Evolutionary conservation across 2,329 filamentous ascomycete species (phyloP).

Genomic region (Ophiostoma sp.): DNA sequence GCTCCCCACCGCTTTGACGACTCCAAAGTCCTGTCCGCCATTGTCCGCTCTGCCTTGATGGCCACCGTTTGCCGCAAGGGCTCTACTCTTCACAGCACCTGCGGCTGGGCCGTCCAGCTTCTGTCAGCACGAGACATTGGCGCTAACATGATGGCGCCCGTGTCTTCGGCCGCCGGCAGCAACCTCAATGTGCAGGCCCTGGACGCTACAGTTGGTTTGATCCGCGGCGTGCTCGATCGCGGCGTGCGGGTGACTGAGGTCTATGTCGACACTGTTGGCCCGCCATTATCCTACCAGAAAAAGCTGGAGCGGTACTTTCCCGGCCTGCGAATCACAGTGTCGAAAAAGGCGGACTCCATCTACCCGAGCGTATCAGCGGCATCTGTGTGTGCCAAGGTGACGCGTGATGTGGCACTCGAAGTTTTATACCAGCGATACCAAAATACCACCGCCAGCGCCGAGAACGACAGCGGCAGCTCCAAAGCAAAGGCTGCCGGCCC

Average conservation of each 20-base stretch:
- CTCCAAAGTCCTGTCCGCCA: constrained; percentile 81
- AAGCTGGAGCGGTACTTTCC: constrained; percentile 82
- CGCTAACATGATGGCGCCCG: constrained; percentile 66
- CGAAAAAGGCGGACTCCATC: constrained; percentile 86
- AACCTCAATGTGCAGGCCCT: constrained; percentile 96
- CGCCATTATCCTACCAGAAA: constrained; percentile 74
- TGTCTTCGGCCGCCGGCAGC: constrained; percentile 55
- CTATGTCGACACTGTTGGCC: constrained; percentile 92
- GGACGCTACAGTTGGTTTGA: constrained; percentile 81
- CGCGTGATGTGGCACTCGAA: constrained; percentile 82
- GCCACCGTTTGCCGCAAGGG: constrained; percentile 59
- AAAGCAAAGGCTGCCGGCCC: neutral
- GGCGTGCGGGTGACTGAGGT: constrained; percentile 83
- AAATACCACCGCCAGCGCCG: constrained; percentile 30
- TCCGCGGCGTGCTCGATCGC: constrained; percentile 66
- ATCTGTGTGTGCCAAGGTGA: constrained; percentile 93
- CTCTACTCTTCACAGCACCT: constrained; percentile 46
- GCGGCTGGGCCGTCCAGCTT: constrained; percentile 77
- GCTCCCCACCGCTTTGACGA: constrained; percentile 84
- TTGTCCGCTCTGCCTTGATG: constrained; percentile 69
- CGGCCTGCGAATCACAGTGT: constrained; percentile 65
- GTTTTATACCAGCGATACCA: constrained; percentile 55
- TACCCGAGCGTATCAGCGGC: constrained; percentile 92
- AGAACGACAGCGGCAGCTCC: neutral
- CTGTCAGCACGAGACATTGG: constrained; percentile 81